These are phyloP conservation scores for Dactylellina haptotyla DNA, from an alignment of 2,329 filamentous ascomycete genomes.

Conservation along the genomic window DNA sequence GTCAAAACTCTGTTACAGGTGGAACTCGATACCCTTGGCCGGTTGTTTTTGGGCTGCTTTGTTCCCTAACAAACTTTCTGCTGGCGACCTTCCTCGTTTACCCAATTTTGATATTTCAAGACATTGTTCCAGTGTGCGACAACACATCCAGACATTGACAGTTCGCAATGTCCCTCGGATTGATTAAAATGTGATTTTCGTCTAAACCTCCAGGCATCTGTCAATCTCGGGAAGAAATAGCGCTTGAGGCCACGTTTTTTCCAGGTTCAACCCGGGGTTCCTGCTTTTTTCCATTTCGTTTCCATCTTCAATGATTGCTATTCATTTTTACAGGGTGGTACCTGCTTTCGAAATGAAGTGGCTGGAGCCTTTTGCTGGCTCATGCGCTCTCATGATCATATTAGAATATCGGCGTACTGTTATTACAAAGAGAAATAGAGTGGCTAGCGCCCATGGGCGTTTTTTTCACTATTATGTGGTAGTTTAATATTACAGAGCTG, in stretches of 20 bases:
- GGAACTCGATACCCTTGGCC: too few relatives aligned
- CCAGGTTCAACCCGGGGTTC: slow-evolving; percentile 9
- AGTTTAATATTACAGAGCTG: too few relatives aligned
- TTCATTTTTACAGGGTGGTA: background rate
- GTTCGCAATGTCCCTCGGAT: slow-evolving; percentile 17
- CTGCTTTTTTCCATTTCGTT: background rate
- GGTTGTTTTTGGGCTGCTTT: too few relatives aligned
- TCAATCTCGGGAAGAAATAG: slow-evolving; percentile 51
- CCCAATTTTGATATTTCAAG: slow-evolving; percentile 43
- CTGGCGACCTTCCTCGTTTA: too few relatives aligned
- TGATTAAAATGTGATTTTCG: slow-evolving; percentile 37
- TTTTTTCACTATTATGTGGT: background rate
- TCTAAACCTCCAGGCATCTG: slow-evolving; percentile 36
- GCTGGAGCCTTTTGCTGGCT: too few relatives aligned
- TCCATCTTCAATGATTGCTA: background rate
- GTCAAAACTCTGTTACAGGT: too few relatives aligned
- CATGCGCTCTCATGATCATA: too few relatives aligned
- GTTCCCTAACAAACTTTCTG: too few relatives aligned
- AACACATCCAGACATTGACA: slow-evolving; percentile 10
- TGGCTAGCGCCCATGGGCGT: background rate
- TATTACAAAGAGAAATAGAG: background rate
- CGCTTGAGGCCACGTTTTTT: slow-evolving; percentile 53
- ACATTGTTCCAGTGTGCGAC: slow-evolving; percentile 36
- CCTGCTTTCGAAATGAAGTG: too few relatives aligned
- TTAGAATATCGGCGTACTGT: too few relatives aligned